phyloP scores from a whole-genome alignment of 345 rosid species.

The Atalantia buxifolia region DNA sequence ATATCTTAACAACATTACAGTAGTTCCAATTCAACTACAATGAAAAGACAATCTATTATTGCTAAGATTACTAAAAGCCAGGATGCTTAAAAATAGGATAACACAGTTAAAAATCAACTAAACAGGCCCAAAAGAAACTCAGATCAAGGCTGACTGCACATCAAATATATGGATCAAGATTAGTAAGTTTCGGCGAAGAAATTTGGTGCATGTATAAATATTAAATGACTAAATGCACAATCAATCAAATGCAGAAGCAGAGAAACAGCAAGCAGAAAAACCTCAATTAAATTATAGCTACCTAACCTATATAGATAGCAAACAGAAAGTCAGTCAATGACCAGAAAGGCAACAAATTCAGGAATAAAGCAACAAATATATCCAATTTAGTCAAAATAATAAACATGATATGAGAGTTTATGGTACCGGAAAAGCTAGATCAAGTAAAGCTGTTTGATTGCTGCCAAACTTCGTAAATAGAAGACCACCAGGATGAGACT shows the following conservation, averaged over 20 bases:
- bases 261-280: background rate
- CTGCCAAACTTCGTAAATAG: slow-evolving; percentile 90
- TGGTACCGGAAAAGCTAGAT: slow-evolving; percentile 90
- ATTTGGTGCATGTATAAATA: background rate
- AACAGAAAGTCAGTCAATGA: background rate
- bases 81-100: background rate
- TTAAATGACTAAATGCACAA: background rate
- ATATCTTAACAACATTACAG: background rate
- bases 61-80: background rate
- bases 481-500: slow-evolving; percentile 95
- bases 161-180: background rate
- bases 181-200: background rate
- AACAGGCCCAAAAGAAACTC: background rate
- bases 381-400: background rate
- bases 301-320: background rate
- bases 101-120: background rate
- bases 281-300: background rate
- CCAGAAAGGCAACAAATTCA: background rate
- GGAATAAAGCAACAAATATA: background rate
- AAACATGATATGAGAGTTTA: background rate
- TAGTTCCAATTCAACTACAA: background rate
- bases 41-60: background rate
- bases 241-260: background rate
- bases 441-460: slow-evolving; percentile 88
- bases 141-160: background rate